Percentiles rank a stretch among this genome's conserved stretches.
Evolutionary conservation across 176 grass and related monocot genomes (phyloP).

Genomic region (Carex pumila): DNA sequence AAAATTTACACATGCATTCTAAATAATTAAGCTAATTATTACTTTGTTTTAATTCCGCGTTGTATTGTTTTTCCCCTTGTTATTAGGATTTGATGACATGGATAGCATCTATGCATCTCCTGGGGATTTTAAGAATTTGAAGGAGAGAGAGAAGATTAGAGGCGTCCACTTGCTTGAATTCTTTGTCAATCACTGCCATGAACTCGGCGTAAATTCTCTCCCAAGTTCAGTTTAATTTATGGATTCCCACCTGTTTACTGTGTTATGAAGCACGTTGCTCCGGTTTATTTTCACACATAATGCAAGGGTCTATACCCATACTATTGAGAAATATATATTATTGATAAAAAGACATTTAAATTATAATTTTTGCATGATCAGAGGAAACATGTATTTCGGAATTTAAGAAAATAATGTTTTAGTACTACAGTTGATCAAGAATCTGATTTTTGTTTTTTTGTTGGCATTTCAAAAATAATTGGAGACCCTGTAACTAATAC

Average conservation of each 20-base stretch:
- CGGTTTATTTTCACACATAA: neutral
- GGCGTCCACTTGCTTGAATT: constrained; percentile 89
- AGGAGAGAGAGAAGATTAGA: constrained; percentile 72
- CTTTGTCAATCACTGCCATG: constrained; percentile 80
- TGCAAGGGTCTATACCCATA: neutral
- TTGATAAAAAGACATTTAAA: neutral
- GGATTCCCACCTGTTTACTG: neutral
- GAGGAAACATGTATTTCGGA: neutral
- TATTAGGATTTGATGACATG: constrained; percentile 91
- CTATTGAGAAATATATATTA: neutral
- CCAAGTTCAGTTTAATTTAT: constrained; percentile 21
- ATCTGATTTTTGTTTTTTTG: neutral
- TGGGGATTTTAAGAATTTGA: constrained; percentile 62
- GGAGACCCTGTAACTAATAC: neutral
- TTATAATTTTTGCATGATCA: neutral
- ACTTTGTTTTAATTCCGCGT: neutral
- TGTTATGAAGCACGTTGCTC: neutral
- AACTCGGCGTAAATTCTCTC: constrained; percentile 50
- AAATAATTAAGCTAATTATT: neutral
- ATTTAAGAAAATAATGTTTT: neutral
- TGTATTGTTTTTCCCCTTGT: constrained; percentile 24
- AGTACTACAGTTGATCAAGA: neutral
- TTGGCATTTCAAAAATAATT: neutral
- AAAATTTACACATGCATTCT: neutral
- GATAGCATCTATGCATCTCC: constrained; percentile 93